Evolutionary conservation across 164 flowering plant species (phyloP), one percentile per base, ranked within the genome.

Genomic region (Magnolia kwangsiensis): DNA sequence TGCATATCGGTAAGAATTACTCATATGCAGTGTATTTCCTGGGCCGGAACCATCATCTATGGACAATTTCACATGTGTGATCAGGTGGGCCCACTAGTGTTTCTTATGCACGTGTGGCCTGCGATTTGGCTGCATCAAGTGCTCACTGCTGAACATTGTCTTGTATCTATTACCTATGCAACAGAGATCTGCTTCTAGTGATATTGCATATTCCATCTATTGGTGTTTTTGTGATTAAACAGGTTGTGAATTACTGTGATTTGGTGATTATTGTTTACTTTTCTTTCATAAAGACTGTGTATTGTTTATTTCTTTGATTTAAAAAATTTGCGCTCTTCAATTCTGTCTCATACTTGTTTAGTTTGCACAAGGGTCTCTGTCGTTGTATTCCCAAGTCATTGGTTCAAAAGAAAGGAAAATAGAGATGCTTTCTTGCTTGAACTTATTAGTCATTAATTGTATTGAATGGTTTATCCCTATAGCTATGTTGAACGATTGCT

Each of bases 401-500:
- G 10, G 18, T 55, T 10, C 61, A 55, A 55, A 55, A 55, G 18
- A 11, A 16, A 16, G 61, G 16, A 11, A 55, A 0, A 16, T 11
- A 11, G 61, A 16, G 1, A 11, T 55, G 61, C 61, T 16, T 55
- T 55, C 61, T 55, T 8, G 61, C 61, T 11, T 55, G 4, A 55
- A 55, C 3, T 55, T 55, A 11, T 16, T 55, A 55, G 13, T 55
- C 18, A 11, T 55, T 55, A 29, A 11, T 29, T 24, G 6, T 29
- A 8, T 27, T 51, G 37, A 21, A 13, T 51, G 49, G 49, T 58
- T 14, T 69, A 8, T 55, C 50, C 71, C 37, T 1, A 69, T 81
- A 94, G 98, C 80, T 90, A 92, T 85, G 92, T 96, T 49, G 98
- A 94, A 79, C 91, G 95, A 63, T 83, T 94, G 83, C 94, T 96